These are phyloP conservation scores for Suhomyces choctaworum DNA, from an alignment of 1,139 yeast species.

Conservation along the genomic window DNA sequence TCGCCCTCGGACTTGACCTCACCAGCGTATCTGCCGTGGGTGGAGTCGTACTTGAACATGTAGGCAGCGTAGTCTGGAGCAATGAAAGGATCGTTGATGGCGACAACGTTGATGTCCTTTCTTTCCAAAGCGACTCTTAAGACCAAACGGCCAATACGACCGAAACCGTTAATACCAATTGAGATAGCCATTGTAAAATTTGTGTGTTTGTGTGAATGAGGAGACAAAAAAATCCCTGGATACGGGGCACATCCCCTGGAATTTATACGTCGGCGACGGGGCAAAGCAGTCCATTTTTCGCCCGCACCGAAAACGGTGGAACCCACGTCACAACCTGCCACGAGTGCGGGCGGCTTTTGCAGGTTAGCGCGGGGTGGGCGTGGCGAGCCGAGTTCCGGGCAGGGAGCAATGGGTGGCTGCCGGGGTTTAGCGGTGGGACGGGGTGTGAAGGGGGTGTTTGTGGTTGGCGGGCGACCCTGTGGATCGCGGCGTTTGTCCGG, in stretches of 20 bases:
- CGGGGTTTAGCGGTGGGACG: too few relatives aligned
- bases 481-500: not conserved
- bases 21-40: constrained; percentile 77
- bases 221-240: constrained; percentile 3
- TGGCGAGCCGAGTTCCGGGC: not conserved
- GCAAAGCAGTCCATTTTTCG: constrained; percentile 2
- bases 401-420: not conserved
- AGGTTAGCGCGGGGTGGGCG: constrained; percentile 2
- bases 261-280: constrained; percentile 14
- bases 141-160: constrained; percentile 86
- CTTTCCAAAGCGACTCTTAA: constrained; percentile 73
- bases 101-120: constrained; percentile 74
- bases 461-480: not conserved
- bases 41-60: constrained; percentile 87
- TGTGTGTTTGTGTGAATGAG: constrained; percentile 7
- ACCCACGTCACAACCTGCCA: not conserved
- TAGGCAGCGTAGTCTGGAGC: constrained; percentile 81
- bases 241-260: constrained; percentile 7
- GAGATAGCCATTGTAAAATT: constrained; percentile 24
- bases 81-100: constrained; percentile 83
- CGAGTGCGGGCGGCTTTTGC: not conserved
- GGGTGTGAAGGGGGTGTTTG: not conserved
- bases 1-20: constrained; percentile 61
- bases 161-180: constrained; percentile 87
- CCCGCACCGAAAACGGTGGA: too few relatives aligned